These are phyloP conservation scores for Ulmus americana DNA, from an alignment of 331 rosid genomes.

Conservation along the genomic window DNA sequence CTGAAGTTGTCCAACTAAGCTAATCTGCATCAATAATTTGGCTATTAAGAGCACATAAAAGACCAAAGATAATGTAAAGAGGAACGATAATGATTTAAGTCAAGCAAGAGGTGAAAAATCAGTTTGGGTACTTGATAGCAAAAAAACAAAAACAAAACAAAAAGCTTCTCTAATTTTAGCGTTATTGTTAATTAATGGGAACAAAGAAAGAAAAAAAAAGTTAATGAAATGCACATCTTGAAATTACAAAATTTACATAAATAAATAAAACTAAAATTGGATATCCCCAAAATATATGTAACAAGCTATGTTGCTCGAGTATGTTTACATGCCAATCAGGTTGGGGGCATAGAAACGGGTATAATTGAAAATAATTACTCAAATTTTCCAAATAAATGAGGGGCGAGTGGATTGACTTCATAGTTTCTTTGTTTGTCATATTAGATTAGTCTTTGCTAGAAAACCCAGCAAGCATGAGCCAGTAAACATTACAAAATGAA, in stretches of 20 bases:
- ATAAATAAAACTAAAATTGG: too few relatives aligned
- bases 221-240: too few relatives aligned
- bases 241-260: too few relatives aligned
- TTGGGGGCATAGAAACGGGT: neutral
- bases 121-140: neutral
- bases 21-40: slow-evolving; percentile 53
- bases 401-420: neutral
- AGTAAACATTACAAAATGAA: neutral
- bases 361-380: neutral
- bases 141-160: neutral
- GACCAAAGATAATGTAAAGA: slow-evolving; percentile 2
- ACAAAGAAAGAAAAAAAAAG: neutral
- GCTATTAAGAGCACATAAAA: slow-evolving; percentile 19
- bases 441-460: neutral
- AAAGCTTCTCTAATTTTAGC: neutral
- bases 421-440: neutral
- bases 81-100: slow-evolving; percentile 1
- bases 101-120: too few relatives aligned
- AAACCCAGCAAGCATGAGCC: slow-evolving; percentile 2
- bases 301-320: too few relatives aligned
- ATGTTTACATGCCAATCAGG: too few relatives aligned
- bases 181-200: neutral
- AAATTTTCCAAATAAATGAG: neutral
- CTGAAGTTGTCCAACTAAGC: slow-evolving; percentile 94
- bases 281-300: too few relatives aligned